phyloP scores from a whole-genome alignment of 345 rosid species.

The Xanthoceras sorbifolium region DNA sequence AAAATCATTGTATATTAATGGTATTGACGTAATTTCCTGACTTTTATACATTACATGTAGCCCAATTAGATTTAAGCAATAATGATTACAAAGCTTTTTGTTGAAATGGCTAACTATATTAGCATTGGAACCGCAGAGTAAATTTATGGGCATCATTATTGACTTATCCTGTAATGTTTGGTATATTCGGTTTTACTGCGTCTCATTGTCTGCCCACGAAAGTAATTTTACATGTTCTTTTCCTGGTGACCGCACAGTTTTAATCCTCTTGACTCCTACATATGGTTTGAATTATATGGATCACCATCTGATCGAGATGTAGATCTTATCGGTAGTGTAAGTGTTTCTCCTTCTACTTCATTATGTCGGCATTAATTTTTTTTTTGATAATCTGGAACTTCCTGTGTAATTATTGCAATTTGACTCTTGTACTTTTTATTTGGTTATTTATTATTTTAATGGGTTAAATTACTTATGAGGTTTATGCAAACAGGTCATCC shows the following conservation, averaged over 20 bases:
- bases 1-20: background rate
- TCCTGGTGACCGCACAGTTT: constrained; percentile 52
- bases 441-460: background rate
- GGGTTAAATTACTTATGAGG: background rate
- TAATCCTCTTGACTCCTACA: constrained; percentile 77
- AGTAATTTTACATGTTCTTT: background rate
- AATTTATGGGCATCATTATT: background rate
- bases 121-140: background rate
- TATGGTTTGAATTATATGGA: constrained; percentile 90
- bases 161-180: background rate
- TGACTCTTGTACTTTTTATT: background rate
- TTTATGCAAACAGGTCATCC: constrained; percentile 60
- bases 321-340: constrained; percentile 79
- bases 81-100: background rate
- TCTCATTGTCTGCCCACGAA: background rate
- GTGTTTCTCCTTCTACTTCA: constrained; percentile 27
- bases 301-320: constrained; percentile 86
- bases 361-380: constrained; percentile 3
- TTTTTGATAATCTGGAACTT: constrained; percentile 1
- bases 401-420: constrained; percentile 1
- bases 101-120: constrained; percentile 2
- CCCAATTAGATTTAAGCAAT: background rate
- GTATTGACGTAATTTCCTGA: background rate
- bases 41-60: background rate
- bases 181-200: background rate